Evolutionary conservation across 441 rosid genomes (phyloP).

Genomic region (Metrosideros polymorpha): DNA sequence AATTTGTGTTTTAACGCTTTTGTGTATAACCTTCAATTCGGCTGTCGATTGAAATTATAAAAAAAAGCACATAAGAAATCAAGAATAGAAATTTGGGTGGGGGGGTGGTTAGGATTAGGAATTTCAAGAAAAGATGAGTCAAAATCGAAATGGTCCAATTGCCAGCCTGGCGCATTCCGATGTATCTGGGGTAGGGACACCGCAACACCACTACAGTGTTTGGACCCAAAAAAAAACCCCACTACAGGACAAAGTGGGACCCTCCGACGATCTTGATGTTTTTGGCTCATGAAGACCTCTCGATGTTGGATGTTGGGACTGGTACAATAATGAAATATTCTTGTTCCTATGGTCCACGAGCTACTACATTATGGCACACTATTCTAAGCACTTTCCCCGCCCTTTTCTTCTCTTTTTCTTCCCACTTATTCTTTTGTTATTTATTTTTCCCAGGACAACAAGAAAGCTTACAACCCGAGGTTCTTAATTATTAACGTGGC

Average conservation of each 20-base stretch:
- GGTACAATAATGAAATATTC: background rate
- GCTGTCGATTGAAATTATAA: too few relatives aligned
- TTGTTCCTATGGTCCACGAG: background rate
- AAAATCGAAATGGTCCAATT: background rate
- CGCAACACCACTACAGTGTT: too few relatives aligned
- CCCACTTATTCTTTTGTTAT: too few relatives aligned
- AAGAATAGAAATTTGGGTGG: too few relatives aligned
- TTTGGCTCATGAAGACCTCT: background rate
- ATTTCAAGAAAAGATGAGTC: background rate
- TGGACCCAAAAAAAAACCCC: too few relatives aligned
- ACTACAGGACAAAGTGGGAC: background rate
- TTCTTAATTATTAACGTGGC: background rate
- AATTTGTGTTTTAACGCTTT: too few relatives aligned
- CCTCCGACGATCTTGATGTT: background rate
- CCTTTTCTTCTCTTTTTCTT: background rate
- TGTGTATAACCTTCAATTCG: too few relatives aligned
- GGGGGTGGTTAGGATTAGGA: too few relatives aligned
- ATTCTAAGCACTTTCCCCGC: background rate
- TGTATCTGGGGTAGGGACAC: background rate
- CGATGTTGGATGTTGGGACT: background rate
- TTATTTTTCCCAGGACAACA: background rate
- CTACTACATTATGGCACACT: background rate
- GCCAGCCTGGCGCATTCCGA: background rate
- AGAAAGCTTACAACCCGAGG: background rate
- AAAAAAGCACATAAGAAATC: too few relatives aligned